Percentiles rank a stretch among this genome's conserved stretches.
phyloP scores from a whole-genome alignment of 2,329 filamentous ascomycete species.

The Claviceps sp. region DNA sequence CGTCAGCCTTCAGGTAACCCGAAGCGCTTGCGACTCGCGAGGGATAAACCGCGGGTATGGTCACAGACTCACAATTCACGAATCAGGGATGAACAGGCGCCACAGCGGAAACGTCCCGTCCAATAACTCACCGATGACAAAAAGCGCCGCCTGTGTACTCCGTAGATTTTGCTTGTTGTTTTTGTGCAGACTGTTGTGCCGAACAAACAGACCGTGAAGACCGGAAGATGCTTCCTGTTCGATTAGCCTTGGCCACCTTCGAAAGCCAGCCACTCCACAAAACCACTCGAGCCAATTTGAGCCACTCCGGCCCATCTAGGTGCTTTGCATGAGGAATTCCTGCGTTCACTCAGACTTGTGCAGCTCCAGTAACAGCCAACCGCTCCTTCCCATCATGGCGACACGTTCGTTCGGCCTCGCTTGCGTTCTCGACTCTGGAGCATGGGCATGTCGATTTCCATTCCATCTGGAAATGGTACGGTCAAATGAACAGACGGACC shows the following conservation, averaged over 20 bases:
- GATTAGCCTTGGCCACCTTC: not conserved
- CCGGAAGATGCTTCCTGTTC: too few relatives aligned
- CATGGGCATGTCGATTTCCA: not conserved
- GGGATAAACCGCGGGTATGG: too few relatives aligned
- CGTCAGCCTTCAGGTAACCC: too few relatives aligned
- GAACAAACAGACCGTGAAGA: not conserved
- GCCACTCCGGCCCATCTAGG: not conserved
- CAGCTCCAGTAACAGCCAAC: not conserved
- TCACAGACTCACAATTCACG: too few relatives aligned
- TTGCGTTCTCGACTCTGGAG: not conserved
- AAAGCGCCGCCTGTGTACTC: too few relatives aligned
- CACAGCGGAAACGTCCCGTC: too few relatives aligned
- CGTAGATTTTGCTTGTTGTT: too few relatives aligned
- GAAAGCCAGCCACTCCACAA: not conserved
- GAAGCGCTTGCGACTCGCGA: too few relatives aligned
- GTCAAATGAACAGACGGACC: not conserved
- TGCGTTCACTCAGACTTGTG: not conserved
- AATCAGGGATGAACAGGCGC: too few relatives aligned
- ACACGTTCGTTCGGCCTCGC: not conserved
- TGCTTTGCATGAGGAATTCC: not conserved
- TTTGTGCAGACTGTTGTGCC: too few relatives aligned
- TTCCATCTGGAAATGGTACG: not conserved
- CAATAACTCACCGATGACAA: too few relatives aligned
- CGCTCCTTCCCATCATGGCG: not conserved
- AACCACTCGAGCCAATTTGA: not conserved